Base-by-base conservation (phyloP, 2,329 filamentous ascomycete genomes). In the Talaromyces funiculosus region DNA sequence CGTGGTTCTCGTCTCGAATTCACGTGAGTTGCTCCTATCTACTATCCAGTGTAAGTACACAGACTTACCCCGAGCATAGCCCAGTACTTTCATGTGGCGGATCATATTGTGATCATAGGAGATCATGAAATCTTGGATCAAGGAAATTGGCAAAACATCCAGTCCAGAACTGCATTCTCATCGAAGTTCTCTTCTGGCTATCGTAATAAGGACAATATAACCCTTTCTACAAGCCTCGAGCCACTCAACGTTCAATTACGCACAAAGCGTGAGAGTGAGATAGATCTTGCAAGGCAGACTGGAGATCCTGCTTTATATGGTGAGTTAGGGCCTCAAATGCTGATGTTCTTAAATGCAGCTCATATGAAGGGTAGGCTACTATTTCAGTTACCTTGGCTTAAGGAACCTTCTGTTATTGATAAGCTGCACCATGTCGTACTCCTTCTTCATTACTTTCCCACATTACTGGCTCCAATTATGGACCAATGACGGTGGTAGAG, bases 391-490 rank as follows among this genome's bases (percentile, higher is more conserved):
- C 33, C 40, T 60, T 51, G 53, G 40, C 29, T 18, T 6, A 6
- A 20, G 1, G 5, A 56, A 40, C 16, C 12, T 60, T 18, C n/a
- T 35, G 9, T 5, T 56, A 10, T 18, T 60, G 14, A 10, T 51
- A 26, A 8, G 20, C 12, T 22, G n/a, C 29, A 60, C 59, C 6
- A 35, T 43, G 1, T 22, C 24, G 16, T 60, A 60, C 43, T 47
- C 59, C 7, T 60, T 60, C 24, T 60, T 55, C 38, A 40, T 60
- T 10, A 56, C 33, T 14, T 16, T 45, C 12, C 53, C 59, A 4
- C 59, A 55, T n/a, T 60, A 60, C 53, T 55, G 51, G 59, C 53
- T 60, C 31, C 51, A 22, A 9, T 24, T 55, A 10, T 60, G 59
- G 58, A 60, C 59, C 24, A 53, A 60, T 26, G 4, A n/a, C 7